Evolutionary conservation across 306 rosid genomes (phyloP).

Genomic region (Gleditsia sinensis): DNA sequence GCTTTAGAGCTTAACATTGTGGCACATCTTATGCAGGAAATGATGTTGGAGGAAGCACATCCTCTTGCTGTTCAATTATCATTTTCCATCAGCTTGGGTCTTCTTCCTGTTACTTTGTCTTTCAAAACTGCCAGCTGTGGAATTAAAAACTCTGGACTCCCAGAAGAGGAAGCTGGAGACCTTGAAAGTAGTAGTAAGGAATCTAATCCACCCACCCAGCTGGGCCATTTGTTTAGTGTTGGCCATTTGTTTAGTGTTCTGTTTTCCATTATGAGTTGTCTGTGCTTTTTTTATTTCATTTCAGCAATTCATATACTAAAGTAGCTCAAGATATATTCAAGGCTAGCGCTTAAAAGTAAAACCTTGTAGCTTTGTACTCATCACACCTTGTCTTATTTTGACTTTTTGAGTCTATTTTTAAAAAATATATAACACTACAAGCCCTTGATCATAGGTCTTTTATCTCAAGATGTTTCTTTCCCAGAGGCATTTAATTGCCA

Average conservation of each 20-base stretch:
- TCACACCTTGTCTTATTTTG: neutral
- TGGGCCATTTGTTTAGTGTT: constrained; percentile 25
- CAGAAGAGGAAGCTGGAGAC: constrained; percentile 80
- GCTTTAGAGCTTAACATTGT: constrained; percentile 17
- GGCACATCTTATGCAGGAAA: constrained; percentile 57
- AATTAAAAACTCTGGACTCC: constrained; percentile 74
- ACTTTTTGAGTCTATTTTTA: neutral
- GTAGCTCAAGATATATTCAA: too few species aligned
- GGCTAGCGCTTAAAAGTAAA: neutral
- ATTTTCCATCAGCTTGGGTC: constrained; percentile 83
- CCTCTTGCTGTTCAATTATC: constrained; percentile 83
- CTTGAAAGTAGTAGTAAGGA: constrained; percentile 74
- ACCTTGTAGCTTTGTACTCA: neutral
- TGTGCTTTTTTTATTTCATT: neutral
- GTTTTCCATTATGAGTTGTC: constrained; percentile 15
- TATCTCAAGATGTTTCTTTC: too few species aligned
- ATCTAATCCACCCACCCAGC: constrained; percentile 27
- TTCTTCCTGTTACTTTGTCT: constrained; percentile 83
- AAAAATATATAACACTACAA: neutral
- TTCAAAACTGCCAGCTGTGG: constrained; percentile 86
- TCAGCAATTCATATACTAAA: neutral
- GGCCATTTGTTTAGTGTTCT: constrained; percentile 22
- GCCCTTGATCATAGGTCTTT: too few species aligned
- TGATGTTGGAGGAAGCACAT: constrained; percentile 82
- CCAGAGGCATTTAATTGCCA: too few species aligned